Evolutionary conservation across 306 rosid genomes (phyloP).

Genomic region (Dicorynia guianensis): DNA sequence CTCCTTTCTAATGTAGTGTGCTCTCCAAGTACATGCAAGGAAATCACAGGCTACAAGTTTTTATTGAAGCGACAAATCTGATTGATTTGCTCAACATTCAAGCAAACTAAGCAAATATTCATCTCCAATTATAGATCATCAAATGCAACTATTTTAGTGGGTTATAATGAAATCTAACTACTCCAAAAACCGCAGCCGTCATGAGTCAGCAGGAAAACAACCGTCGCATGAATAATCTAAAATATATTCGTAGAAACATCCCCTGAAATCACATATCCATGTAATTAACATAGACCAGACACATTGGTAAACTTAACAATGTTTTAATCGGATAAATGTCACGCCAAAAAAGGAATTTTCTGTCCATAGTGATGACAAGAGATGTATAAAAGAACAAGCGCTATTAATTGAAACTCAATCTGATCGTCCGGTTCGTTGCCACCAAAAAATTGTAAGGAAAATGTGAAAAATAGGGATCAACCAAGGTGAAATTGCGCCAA

Average conservation of each 20-base stretch:
- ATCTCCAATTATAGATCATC: neutral
- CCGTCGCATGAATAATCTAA: neutral
- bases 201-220: neutral
- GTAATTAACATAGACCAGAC: neutral
- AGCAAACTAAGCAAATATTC: neutral
- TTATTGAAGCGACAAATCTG: neutral
- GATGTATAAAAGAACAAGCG: neutral
- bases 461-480: neutral
- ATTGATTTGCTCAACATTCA: neutral
- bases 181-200: neutral
- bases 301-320: neutral
- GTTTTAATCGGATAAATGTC: constrained; percentile 11
- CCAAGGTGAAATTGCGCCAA: neutral
- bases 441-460: neutral
- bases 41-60: constrained; percentile 19
- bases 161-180: neutral
- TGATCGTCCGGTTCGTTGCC: neutral
- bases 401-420: neutral
- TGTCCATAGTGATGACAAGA: neutral
- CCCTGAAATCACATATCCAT: neutral
- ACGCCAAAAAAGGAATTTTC: neutral
- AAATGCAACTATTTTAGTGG: constrained; percentile 13
- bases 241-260: neutral
- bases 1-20: constrained; percentile 10
- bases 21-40: constrained; percentile 1